These are phyloP conservation scores for Thermoascus crustaceus DNA, from an alignment of 2,329 filamentous ascomycete species.

Conservation along the genomic window DNA sequence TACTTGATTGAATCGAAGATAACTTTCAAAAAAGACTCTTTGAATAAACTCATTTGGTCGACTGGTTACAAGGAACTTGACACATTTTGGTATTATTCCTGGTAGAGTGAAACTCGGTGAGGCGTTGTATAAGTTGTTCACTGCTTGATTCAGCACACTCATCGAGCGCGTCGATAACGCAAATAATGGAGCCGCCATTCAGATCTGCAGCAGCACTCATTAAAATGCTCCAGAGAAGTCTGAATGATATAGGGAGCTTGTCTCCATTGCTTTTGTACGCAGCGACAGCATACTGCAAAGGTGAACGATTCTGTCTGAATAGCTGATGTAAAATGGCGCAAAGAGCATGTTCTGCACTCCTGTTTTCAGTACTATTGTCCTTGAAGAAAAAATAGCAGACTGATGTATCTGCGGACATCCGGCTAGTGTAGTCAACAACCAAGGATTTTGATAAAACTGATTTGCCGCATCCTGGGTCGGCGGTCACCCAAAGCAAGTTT, in stretches of 20 bases:
- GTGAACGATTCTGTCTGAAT: background rate
- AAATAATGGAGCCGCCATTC: background rate
- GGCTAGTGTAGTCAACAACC: constrained; percentile 6
- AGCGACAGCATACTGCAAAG: background rate
- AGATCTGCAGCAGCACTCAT: background rate
- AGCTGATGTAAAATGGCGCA: constrained; percentile 2
- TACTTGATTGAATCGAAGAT: background rate
- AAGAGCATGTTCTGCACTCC: background rate
- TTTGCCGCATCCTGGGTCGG: constrained; percentile 22
- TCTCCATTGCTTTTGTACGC: background rate
- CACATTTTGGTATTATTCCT: background rate
- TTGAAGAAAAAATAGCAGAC: constrained; percentile 5
- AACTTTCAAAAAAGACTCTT: background rate
- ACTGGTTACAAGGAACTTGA: constrained; percentile 4
- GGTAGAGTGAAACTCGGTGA: background rate
- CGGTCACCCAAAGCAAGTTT: constrained; percentile 20
- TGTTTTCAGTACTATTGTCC: background rate
- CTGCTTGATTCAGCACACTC: background rate
- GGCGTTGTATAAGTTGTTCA: background rate
- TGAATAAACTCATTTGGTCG: background rate
- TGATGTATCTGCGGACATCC: no score
- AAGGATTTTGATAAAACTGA: constrained; percentile 17
- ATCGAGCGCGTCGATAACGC: constrained; percentile 1
- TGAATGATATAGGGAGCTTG: background rate
- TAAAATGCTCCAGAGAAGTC: background rate